Conservation (phyloP, 345 rosid genomes). For the Draba incana region DNA sequence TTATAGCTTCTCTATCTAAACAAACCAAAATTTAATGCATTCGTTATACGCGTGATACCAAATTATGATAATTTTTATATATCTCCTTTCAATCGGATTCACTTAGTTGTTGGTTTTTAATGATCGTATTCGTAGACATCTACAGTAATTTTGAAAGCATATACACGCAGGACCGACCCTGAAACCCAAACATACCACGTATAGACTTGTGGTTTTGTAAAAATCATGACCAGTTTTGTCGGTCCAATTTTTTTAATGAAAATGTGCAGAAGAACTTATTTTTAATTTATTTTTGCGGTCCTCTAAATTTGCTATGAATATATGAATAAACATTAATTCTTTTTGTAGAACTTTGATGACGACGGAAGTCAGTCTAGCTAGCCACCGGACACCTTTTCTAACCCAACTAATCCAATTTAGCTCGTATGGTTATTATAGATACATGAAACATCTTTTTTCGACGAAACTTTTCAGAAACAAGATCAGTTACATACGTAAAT, state of each 20-base stretch:
- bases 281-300: too few relatives aligned
- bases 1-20: neutral
- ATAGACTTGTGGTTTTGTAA: too few relatives aligned
- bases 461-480: neutral
- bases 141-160: neutral
- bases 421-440: neutral
- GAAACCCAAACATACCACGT: too few relatives aligned
- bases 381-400: constrained; percentile 5
- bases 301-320: too few relatives aligned
- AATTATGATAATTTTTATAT: neutral
- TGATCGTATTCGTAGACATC: neutral
- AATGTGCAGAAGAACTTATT: too few relatives aligned
- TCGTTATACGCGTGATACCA: constrained; percentile 2
- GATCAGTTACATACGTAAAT: too few relatives aligned
- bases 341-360: constrained; percentile 6
- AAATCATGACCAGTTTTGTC: too few relatives aligned
- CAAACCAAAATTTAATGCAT: neutral
- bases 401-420: neutral
- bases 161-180: too few relatives aligned
- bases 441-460: neutral
- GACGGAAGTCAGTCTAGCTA: constrained; percentile 4
- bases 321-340: neutral
- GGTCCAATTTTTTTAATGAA: too few relatives aligned
- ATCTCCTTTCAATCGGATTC: neutral
- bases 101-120: neutral